Base-by-base conservation (phyloP, 176 grass and related monocot species). In the Melocanna baccifera region DNA sequence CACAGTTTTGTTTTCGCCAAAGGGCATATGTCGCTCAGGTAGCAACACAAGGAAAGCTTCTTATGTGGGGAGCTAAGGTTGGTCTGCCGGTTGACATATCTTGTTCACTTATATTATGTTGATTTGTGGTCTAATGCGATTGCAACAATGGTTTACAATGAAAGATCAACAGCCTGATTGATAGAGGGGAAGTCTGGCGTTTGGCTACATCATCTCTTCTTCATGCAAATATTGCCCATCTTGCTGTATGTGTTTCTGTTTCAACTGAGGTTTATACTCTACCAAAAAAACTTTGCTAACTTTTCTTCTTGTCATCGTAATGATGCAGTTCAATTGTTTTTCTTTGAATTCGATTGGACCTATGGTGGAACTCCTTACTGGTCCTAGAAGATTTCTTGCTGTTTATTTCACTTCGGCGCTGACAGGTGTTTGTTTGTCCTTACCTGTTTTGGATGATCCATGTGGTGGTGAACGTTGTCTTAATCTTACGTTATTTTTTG, bases 51-150 rank as follows among this genome's bases (percentile, higher is more conserved):
- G 93, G 96, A 77, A 90, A 76, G 69, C 81, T 98, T 69, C 83
- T 98, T 82, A 52, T 94, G 40, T 98, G 83, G 93, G 96, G 96
- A 81, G 91, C 96, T 62, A 98, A 98, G 96, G 96, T 98, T 87
- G 30, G 89, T 86, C 53, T 50, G 18, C 43, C 1, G n/a, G 32
- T 83, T 86, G 4, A 74, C 89, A 61, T 86, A 61, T 81, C 62
- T 36, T 23, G 12, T 86, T 80, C 69, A 86, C 53, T 9, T 66
- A 4, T 52, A 56, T 28, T 62, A 7, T 84, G 25, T 30, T 83
- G 39, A 50, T 69, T 55, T 56, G 56, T 85, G 48, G 22, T 61
- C 77, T 79, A 62, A 85, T 53, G 53, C 5, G 56, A 13, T 12
- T 61, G 36, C 2, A 47, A 85, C 57, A 20, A 53, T 78, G 20